Evolutionary conservation across 805 yeast genomes (phyloP), one percentile per base, ranked within the genome.

Genomic region (Yamadazyma scolyti): DNA sequence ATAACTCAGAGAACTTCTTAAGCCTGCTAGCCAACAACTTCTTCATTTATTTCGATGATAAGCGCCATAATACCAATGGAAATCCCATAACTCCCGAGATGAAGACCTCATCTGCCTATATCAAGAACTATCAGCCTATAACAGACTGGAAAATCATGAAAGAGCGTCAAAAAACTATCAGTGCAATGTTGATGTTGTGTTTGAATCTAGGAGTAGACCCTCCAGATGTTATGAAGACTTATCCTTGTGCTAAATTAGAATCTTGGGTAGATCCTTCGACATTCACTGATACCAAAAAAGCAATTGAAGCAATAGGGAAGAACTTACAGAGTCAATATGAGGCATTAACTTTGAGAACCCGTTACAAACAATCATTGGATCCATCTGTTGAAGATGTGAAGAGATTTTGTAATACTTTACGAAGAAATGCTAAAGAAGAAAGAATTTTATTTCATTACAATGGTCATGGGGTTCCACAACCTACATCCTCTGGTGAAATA

Each of bases 381-480:
- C 97, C 97, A 2, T 84, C 89, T 33, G 96, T 89, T 13, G 98
- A 93, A 51, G 98, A 93, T 50, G 82, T 88, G 23, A 90, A 90
- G 52, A 68, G 97, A 28, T 83, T 89, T 45, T 89, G 97, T 54
- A 82, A 86, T 44, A 83, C 94, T 0, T 62, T 93, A 37, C 68
- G 98, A 44, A 71, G 97, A 34, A 82, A 83, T 36, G 95, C 97
- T 2, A 86, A 89, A 50, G 97, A 90, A 40, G 97, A 90, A 53
- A 70, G 98, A 37, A 83, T 90, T 7, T 56, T 93, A 32, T 90
- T 93, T 55, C 97, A 93, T 54, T 93, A 93, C 55, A 93, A 93
- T 47, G 98, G 98, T 5, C 98, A 93, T 52, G 98, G 98, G 15
- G 98, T 93, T 2, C 98, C 98, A 0, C 87, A 87, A 47, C 97